Evolutionary conservation across 495 filamentous ascomycete species (phyloP).

Genomic region (Aspergillus leporis): DNA sequence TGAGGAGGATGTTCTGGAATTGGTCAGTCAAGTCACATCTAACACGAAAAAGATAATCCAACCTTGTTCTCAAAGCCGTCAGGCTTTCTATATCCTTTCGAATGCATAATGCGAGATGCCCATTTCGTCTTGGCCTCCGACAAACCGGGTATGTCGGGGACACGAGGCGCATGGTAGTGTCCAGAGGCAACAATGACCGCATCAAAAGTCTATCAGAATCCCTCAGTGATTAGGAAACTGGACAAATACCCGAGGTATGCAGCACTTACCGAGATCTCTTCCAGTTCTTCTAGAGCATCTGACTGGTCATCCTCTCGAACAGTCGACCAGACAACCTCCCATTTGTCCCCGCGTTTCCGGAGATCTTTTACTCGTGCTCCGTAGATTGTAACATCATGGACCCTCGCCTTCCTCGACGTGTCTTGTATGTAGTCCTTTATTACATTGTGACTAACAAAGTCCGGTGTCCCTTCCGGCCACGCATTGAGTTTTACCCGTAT

Average conservation of each 20-base stretch:
- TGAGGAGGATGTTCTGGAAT: slow-evolving; percentile 54
- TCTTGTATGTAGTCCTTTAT: slow-evolving; percentile 61
- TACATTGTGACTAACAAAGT: slow-evolving; percentile 54
- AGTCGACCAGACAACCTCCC: slow-evolving; percentile 47
- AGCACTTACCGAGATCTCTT: slow-evolving; percentile 24
- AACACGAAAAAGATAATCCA: neutral
- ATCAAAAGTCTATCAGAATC: slow-evolving; percentile 46
- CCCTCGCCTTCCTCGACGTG: slow-evolving; percentile 48
- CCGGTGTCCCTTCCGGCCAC: slow-evolving; percentile 60
- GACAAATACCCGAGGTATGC: neutral
- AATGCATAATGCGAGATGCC: slow-evolving; percentile 55
- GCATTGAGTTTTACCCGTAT: slow-evolving; percentile 58
- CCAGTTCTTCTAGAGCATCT: slow-evolving; percentile 18
- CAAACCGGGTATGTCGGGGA: slow-evolving; percentile 58
- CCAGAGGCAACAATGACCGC: slow-evolving; percentile 58
- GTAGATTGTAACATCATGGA: slow-evolving; percentile 51
- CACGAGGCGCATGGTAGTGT: slow-evolving; percentile 57
- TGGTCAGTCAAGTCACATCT: neutral
- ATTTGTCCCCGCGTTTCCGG: slow-evolving; percentile 46
- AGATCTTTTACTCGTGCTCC: slow-evolving; percentile 59
- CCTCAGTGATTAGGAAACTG: neutral
- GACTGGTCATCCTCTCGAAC: slow-evolving; percentile 33
- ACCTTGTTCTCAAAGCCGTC: slow-evolving; percentile 46
- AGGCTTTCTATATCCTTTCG: slow-evolving; percentile 59
- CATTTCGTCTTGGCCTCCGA: slow-evolving; percentile 52